Evolutionary conservation across 2,329 filamentous ascomycete genomes (phyloP).

Genomic region (Verticillium klebahnii): DNA sequence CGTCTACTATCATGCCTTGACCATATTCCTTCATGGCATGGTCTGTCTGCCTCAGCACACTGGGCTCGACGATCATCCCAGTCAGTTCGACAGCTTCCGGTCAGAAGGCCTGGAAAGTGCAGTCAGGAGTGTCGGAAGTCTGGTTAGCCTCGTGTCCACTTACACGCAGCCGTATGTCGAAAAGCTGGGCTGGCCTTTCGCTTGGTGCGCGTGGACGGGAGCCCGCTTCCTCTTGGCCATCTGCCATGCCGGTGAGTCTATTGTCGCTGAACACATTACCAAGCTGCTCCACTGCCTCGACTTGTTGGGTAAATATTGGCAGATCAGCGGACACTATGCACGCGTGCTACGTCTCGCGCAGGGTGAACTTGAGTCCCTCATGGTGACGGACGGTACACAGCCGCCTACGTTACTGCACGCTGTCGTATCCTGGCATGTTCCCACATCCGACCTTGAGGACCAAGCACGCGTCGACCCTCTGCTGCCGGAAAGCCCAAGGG

Average conservation of each 20-base stretch:
- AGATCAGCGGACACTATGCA: slow-evolving; percentile 7
- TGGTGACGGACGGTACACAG: too few relatives aligned
- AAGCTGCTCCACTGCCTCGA: slow-evolving; percentile 1
- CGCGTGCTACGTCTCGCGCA: slow-evolving; percentile 2
- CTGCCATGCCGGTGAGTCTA: neutral
- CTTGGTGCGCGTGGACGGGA: slow-evolving; percentile 6
- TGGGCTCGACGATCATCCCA: neutral
- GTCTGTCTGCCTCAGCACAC: neutral
- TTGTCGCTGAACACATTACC: neutral
- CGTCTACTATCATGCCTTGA: slow-evolving; percentile 5
- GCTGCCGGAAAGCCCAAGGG: neutral
- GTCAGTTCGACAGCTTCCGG: too few relatives aligned
- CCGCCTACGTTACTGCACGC: neutral
- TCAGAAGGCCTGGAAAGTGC: too few relatives aligned
- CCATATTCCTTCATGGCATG: slow-evolving; percentile 4
- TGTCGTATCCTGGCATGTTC: neutral
- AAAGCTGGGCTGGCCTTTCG: slow-evolving; percentile 7
- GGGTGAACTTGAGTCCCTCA: neutral
- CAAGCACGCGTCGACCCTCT: neutral
- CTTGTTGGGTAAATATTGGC: slow-evolving; percentile 4
- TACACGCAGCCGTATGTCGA: neutral
- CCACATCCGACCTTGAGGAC: slow-evolving; percentile 5
- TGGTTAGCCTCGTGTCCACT: too few relatives aligned
- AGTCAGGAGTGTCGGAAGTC: too few relatives aligned
- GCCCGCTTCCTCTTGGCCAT: slow-evolving; percentile 2